These are phyloP conservation scores for Rhizophagus sp. DNA, from an alignment of 192 early-diverging fungal species.

Conservation along the genomic window DNA sequence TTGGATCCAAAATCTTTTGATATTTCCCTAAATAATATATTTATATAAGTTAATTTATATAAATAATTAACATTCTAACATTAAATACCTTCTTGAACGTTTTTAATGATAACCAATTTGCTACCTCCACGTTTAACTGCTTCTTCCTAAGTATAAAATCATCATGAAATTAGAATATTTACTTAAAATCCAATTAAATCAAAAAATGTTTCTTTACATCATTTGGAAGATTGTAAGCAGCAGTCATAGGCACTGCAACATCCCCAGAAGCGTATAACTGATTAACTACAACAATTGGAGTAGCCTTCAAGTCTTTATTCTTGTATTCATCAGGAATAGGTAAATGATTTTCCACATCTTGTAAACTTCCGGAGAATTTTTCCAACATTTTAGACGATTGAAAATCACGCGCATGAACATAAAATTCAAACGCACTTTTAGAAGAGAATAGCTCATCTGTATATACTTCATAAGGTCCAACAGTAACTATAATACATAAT, in stretches of 20 bases:
- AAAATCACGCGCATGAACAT: constrained; percentile 68
- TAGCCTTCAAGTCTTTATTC: constrained; percentile 58
- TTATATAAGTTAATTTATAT: too few relatives aligned
- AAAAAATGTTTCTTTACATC: constrained; percentile 40
- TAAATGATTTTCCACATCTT: constrained; percentile 64
- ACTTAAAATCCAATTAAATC: not conserved
- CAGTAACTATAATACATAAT: not conserved
- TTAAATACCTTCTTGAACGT: constrained; percentile 62
- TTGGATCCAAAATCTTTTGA: constrained; percentile 60
- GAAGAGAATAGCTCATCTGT: constrained; percentile 64
- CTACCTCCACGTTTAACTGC: constrained; percentile 63
- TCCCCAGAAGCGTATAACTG: constrained; percentile 74
- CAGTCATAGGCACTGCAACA: constrained; percentile 72
- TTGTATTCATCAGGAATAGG: constrained; percentile 68
- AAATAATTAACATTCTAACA: too few relatives aligned
- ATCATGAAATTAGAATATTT: not conserved
- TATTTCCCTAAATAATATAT: constrained; percentile 44
- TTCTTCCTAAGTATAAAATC: constrained; percentile 46
- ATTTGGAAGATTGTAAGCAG: constrained; percentile 78
- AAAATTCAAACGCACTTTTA: constrained; percentile 71
- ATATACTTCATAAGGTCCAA: constrained; percentile 40
- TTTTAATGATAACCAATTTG: constrained; percentile 75
- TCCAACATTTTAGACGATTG: constrained; percentile 54
- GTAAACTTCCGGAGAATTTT: constrained; percentile 64
- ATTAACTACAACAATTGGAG: constrained; percentile 76